Conservation (phyloP, 441 rosid genomes). For the Hura crepitans region DNA sequence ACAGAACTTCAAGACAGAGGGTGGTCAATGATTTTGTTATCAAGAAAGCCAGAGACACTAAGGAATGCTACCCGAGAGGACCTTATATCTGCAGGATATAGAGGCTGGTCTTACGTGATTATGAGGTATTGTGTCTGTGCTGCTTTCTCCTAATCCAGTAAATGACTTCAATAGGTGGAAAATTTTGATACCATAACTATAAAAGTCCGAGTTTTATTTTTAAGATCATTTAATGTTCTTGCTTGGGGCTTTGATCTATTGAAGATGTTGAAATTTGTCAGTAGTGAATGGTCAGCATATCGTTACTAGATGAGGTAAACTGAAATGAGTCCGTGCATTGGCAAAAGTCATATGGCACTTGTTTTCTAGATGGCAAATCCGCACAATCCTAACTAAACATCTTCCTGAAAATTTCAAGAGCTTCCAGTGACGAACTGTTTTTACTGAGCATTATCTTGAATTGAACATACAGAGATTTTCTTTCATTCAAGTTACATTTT, state of each 20-base stretch:
- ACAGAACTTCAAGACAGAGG: slow-evolving; percentile 48
- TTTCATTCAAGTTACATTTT: neutral
- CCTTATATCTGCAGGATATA: slow-evolving; percentile 52
- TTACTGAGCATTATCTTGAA: neutral
- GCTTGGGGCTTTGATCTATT: neutral
- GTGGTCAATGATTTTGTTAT: slow-evolving; percentile 54
- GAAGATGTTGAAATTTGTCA: slow-evolving; percentile 5
- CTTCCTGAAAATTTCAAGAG: neutral
- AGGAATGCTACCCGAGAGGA: slow-evolving; percentile 34
- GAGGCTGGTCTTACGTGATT: slow-evolving; percentile 52
- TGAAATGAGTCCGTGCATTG: neutral
- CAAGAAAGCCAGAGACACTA: slow-evolving; percentile 46
- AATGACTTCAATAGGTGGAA: neutral
- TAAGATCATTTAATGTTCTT: neutral
- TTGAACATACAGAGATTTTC: neutral
- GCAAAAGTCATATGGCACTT: neutral
- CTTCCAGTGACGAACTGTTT: neutral
- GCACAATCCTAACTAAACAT: neutral
- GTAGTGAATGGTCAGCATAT: neutral
- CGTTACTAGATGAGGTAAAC: neutral
- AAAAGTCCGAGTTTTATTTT: neutral
- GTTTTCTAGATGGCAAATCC: neutral
- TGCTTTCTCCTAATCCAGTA: neutral
- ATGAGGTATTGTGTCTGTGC: slow-evolving; percentile 57
- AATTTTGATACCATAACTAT: neutral